phyloP scores from a whole-genome alignment of 2,329 filamentous ascomycete genomes.

The Neonectria neomacrospora region DNA sequence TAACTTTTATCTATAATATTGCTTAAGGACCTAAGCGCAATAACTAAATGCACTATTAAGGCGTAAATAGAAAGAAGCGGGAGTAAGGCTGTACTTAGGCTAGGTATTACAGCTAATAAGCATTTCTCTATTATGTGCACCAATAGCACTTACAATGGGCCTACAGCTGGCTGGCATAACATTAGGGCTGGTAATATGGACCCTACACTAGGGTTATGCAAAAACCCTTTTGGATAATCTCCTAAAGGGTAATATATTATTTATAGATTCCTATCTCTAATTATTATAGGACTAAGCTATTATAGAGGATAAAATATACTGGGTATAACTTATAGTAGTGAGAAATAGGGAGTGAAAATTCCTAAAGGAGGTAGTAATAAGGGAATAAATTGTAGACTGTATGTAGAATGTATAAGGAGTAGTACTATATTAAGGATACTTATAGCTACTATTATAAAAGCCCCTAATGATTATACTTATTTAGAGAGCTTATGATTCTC shows the following conservation, averaged over 20 bases:
- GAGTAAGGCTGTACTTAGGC: background rate
- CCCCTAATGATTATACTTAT: background rate
- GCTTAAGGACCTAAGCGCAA: background rate
- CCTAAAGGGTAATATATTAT: background rate
- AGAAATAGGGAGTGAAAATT: background rate
- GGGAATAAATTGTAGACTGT: background rate
- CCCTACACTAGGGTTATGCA: too few relatives aligned
- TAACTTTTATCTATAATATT: background rate
- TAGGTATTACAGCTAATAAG: background rate
- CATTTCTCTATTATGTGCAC: background rate
- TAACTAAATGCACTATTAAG: background rate
- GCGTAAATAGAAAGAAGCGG: background rate
- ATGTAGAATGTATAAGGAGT: background rate
- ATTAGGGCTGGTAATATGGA: background rate
- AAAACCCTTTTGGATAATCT: too few relatives aligned
- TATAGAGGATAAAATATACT: background rate
- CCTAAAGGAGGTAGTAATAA: background rate
- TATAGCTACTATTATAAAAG: background rate
- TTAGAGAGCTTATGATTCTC: background rate
- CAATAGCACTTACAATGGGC: too few relatives aligned
- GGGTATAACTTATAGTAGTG: background rate
- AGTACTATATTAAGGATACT: background rate
- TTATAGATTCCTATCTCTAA: background rate
- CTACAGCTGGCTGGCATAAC: background rate
- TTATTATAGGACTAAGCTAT: background rate